Evolutionary conservation across 1,284 basidiomycete species (phyloP), one percentile per base, ranked within the genome.

Genomic region (Heterobasidion irregulare): DNA sequence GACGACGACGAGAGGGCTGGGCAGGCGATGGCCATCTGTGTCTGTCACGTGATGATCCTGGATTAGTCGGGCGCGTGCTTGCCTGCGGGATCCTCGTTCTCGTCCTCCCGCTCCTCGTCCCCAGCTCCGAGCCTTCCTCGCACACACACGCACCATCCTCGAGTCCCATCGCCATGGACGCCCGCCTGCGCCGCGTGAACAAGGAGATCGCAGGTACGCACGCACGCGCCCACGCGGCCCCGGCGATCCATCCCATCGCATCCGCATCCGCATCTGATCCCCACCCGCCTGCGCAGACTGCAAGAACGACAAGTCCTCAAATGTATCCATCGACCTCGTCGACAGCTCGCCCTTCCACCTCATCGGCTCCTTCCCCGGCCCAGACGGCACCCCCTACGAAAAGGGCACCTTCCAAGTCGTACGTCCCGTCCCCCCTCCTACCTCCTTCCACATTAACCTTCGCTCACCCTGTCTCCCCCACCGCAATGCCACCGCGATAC

Each of bases 351-450:
- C 92, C 0, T 94, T 90, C 66, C 93, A 96, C 67, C 79, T 97
- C 41, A 85, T 87, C 64, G 94, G 94, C 1, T 83, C 88, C 0
- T 97, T 97, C 70, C 83, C 86, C n/a, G 94, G 94, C 13, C 94
- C 94, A 13, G 85, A 92, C 62, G 94, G 84, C 52, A 98, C 95
- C 3, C 93, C 96, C 0, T 99, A 98, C 63, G 85, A 94, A 64
- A 94, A 94, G 38, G 97, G 97, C 16, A 80, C 80, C 47, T 99
- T 94, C 67, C 86, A 97, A 72, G 91, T 98, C 53, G 92, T 95
- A 63, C 70, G 91, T 79, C 48, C n/a, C 18, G 50, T 50, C 47
- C 26, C 26, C 5, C 26, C 26, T 26, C 26, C 26, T 26, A 3
- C 2, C 26, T 3, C 26, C 26, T 26, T 26, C 26, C 26, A 3